Evolutionary conservation across 768 basidiomycete species (phyloP).

Genomic region (Nidula microcarpa): DNA sequence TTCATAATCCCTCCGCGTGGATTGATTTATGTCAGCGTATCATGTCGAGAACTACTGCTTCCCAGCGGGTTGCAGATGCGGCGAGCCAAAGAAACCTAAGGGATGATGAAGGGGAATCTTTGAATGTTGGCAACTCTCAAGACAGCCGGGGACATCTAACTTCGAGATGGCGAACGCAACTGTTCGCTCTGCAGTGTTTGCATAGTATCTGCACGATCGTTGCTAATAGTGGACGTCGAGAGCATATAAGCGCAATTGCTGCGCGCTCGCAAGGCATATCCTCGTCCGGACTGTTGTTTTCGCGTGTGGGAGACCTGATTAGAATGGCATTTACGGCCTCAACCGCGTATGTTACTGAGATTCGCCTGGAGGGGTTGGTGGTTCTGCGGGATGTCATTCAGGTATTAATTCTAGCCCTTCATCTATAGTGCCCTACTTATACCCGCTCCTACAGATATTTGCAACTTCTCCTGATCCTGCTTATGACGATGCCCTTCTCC

Average conservation of each 20-base stretch:
- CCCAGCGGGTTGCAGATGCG: slow-evolving; percentile 69
- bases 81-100: slow-evolving; percentile 49
- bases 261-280: slow-evolving; percentile 62
- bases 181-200: slow-evolving; percentile 90
- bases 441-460: slow-evolving; percentile 62
- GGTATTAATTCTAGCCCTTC: slow-evolving; percentile 36
- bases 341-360: slow-evolving; percentile 94
- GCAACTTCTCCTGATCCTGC: slow-evolving; percentile 85
- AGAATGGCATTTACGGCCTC: slow-evolving; percentile 98
- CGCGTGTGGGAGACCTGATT: slow-evolving; percentile 89
- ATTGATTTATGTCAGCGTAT: slow-evolving; percentile 97
- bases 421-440: background rate
- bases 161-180: slow-evolving; percentile 93
- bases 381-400: slow-evolving; percentile 92
- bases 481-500: slow-evolving; percentile 82
- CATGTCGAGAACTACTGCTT: slow-evolving; percentile 90
- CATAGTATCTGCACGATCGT: slow-evolving; percentile 86
- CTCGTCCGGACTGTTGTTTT: slow-evolving; percentile 62
- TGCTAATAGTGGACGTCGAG: slow-evolving; percentile 63
- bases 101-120: slow-evolving; percentile 94
- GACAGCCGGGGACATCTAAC: slow-evolving; percentile 46
- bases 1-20: slow-evolving; percentile 94
- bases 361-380: slow-evolving; percentile 84
- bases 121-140: slow-evolving; percentile 58
- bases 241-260: slow-evolving; percentile 79